A percentile compares a stretch with the other conserved stretches of the same genome.
Evolutionary conservation across 306 rosid genomes (phyloP).

Genomic region (Fragaria vesca): DNA sequence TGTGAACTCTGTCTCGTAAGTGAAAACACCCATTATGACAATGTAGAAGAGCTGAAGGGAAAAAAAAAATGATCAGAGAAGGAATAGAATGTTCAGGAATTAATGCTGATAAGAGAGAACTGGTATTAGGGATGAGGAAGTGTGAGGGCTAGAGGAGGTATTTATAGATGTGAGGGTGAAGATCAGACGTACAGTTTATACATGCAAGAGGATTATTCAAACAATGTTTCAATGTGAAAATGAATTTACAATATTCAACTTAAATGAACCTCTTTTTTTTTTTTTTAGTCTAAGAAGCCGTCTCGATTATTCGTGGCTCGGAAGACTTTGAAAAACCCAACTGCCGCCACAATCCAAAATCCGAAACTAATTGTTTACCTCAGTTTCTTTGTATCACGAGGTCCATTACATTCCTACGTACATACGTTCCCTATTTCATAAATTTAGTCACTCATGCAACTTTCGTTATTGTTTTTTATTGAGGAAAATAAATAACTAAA

Average conservation of each 20-base stretch:
- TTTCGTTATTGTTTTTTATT: no score
- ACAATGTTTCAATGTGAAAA: no score
- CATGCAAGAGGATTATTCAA: neutral
- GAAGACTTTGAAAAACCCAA: no score
- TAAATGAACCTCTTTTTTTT: neutral
- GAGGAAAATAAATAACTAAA: no score
- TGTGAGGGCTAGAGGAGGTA: neutral
- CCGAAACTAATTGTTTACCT: no score
- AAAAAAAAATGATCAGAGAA: neutral
- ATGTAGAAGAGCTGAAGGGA: neutral
- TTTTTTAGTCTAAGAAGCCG: neutral
- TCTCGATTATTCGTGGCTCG: neutral
- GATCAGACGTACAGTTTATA: neutral
- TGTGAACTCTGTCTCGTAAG: neutral
- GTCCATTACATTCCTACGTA: no score
- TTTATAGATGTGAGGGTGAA: slow-evolving; percentile 1
- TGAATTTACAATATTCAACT: neutral
- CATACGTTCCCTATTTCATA: no score
- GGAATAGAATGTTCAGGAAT: neutral
- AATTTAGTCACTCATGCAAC: no score
- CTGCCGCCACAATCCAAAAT: no score
- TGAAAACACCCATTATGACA: slow-evolving; percentile 21
- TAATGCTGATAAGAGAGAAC: neutral
- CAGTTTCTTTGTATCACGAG: no score
- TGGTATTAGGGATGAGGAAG: neutral